Conservation (phyloP, 2,329 filamentous ascomycete genomes). For the Colletotrichum sp. region DNA sequence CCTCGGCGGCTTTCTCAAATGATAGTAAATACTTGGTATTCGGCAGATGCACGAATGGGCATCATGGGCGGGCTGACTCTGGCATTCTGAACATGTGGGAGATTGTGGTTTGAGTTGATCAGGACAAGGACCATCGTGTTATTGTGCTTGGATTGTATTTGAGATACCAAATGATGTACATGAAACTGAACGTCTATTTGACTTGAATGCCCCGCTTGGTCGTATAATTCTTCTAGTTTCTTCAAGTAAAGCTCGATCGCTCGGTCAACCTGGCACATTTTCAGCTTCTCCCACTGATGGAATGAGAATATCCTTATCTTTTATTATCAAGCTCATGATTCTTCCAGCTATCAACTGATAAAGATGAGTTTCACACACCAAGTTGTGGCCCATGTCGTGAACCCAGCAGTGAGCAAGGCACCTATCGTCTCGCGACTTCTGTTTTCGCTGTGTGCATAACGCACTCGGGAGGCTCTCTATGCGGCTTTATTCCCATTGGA, state of each 20-base stretch:
- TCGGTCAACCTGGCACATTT: background rate
- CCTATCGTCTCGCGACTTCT: background rate
- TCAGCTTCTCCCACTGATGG: background rate
- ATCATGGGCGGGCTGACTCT: conserved; percentile 3
- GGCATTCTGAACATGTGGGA: conserved; percentile 11
- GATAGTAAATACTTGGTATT: background rate
- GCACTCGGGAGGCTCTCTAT: background rate
- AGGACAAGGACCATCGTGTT: background rate
- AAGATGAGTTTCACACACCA: background rate
- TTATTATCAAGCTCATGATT: background rate
- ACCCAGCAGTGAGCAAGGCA: background rate
- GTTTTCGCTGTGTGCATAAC: background rate
- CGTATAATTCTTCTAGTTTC: background rate
- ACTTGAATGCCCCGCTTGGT: background rate
- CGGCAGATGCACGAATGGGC: background rate
- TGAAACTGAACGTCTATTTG: rapidly evolving
- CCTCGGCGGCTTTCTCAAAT: conserved; percentile 3
- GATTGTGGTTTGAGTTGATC: background rate
- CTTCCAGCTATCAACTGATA: background rate
- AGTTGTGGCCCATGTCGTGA: background rate
- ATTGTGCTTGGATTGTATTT: background rate
- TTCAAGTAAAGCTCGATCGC: background rate
- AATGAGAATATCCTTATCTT: background rate
- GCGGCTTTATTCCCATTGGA: background rate
- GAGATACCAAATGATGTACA: background rate